Percentiles rank a stretch among this genome's conserved stretches.
Conservation (phyloP, 768 basidiomycete species). For the Dioszegia hungarica region DNA sequence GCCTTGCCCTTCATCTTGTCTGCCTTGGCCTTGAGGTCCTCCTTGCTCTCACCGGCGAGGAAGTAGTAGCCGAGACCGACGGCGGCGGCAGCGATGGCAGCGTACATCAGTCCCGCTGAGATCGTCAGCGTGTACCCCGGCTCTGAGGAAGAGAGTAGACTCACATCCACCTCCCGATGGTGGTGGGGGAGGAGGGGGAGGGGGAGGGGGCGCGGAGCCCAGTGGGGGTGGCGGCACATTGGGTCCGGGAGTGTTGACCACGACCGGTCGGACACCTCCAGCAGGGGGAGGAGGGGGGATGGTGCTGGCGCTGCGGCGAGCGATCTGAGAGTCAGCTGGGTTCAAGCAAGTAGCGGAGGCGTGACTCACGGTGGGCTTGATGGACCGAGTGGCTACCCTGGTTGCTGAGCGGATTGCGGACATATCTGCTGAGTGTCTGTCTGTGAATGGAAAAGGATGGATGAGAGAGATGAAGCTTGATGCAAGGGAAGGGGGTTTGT, state of each 20-base stretch:
- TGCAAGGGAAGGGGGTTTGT: not conserved
- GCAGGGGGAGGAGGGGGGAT: conserved; percentile 6
- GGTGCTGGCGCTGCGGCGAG: conserved; percentile 8
- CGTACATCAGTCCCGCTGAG: conserved; percentile 5
- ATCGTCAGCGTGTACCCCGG: not conserved
- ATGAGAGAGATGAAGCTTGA: not conserved
- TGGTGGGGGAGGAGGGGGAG: conserved; percentile 6
- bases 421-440: not conserved
- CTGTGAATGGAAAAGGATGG: not conserved
- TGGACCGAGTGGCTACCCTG: not conserved
- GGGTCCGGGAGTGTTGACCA: not conserved
- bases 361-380: conserved; percentile 1
- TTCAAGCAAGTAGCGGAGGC: not conserved
- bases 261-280: not conserved
- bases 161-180: conserved; percentile 3
- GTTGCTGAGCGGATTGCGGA: not conserved
- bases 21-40: conserved; percentile 4
- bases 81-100: conserved; percentile 20
- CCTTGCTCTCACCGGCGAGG: conserved; percentile 8
- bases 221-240: not conserved
- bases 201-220: not conserved
- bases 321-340: not conserved
- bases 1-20: conserved; percentile 16
- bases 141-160: not conserved
- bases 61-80: conserved; percentile 30